phyloP scores from a whole-genome alignment of 768 basidiomycete genomes.

The Tylopilus sp. region DNA sequence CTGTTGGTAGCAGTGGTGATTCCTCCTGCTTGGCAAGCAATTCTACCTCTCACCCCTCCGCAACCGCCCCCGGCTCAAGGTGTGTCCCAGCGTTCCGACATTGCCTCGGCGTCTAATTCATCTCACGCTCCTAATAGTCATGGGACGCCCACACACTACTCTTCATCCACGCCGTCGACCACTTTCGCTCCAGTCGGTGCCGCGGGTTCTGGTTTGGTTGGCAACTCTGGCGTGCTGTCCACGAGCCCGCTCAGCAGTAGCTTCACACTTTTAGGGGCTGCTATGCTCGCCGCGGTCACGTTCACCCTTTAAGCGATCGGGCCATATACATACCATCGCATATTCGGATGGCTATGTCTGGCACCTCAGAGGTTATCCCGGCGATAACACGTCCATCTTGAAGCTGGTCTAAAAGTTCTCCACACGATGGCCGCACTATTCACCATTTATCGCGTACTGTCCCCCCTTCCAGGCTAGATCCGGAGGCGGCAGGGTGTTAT shows the following conservation, averaged over 20 bases:
- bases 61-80: constrained; percentile 4
- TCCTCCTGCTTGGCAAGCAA: constrained; percentile 34
- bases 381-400: constrained; percentile 15
- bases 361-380: constrained; percentile 24
- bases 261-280: constrained; percentile 23
- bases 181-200: constrained; percentile 28
- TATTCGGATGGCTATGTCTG: constrained; percentile 35
- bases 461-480: constrained; percentile 10
- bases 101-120: constrained; percentile 4
- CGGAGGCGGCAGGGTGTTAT: constrained; percentile 6
- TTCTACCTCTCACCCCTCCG: constrained; percentile 9
- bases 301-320: constrained; percentile 22
- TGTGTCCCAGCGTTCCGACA: neutral
- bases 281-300: constrained; percentile 18
- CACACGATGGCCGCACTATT: constrained; percentile 9
- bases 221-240: constrained; percentile 25
- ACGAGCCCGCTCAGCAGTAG: constrained; percentile 19
- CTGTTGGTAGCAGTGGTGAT: constrained; percentile 34
- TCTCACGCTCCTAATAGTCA: no score
- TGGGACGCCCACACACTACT: neutral
- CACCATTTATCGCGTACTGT: constrained; percentile 9
- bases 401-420: constrained; percentile 14
- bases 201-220: constrained; percentile 30
- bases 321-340: no score
- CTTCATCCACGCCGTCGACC: constrained; percentile 13